phyloP scores from a whole-genome alignment of 306 rosid genomes.

The Vachellia pachyceras region DNA sequence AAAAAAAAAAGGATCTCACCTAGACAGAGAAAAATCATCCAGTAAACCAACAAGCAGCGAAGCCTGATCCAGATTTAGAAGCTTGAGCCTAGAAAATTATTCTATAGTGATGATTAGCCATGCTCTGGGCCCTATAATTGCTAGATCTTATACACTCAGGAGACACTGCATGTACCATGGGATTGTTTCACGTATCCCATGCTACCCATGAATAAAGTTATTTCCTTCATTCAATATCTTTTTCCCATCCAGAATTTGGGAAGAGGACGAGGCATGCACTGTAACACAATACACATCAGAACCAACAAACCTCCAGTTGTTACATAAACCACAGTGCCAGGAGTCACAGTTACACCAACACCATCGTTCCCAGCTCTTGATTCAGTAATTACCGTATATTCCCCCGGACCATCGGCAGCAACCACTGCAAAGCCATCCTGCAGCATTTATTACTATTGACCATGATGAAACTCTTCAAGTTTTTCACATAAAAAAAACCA shows the following conservation, averaged over 20 bases:
- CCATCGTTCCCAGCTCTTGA: constrained; percentile 86
- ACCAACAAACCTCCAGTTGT: constrained; percentile 78
- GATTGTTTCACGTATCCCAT: neutral
- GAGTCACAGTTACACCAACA: constrained; percentile 58
- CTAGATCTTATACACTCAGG: neutral
- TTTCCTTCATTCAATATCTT: neutral
- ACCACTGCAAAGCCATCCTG: constrained; percentile 96
- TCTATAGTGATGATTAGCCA: neutral
- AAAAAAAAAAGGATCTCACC: constrained; percentile 1
- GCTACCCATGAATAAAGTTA: neutral
- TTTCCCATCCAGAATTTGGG: neutral
- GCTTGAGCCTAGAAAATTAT: neutral
- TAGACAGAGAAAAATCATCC: neutral
- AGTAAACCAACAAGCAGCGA: neutral
- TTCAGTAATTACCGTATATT: constrained; percentile 73
- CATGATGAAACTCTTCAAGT: constrained; percentile 5
- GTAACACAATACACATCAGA: neutral
- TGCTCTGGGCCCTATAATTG: neutral
- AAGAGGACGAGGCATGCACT: neutral
- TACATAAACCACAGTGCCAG: constrained; percentile 84
- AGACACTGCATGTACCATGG: neutral
- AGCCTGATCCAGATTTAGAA: neutral
- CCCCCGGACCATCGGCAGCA: constrained; percentile 90
- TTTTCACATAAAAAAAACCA: neutral
- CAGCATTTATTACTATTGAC: neutral